These are phyloP conservation scores for Filobasidium floriforme DNA, from an alignment of 768 basidiomycete species.

Conservation along the genomic window DNA sequence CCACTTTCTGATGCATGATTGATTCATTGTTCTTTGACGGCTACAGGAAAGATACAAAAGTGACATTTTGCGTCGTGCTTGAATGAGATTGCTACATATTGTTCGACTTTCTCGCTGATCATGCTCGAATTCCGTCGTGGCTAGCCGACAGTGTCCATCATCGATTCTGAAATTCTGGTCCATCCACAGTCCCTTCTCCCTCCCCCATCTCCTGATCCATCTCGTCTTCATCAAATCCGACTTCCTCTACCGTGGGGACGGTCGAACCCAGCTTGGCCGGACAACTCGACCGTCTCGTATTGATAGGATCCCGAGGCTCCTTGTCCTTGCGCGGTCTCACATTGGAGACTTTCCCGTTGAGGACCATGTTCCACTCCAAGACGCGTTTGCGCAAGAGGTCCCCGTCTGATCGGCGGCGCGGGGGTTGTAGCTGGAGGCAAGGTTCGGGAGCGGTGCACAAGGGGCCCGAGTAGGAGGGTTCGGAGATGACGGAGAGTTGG, in stretches of 20 bases:
- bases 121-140: too few species aligned
- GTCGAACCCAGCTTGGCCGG: not conserved
- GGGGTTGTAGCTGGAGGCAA: not conserved
- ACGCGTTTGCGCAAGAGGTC: constrained; percentile 1
- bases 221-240: too few species aligned
- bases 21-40: too few species aligned
- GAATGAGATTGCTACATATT: too few species aligned
- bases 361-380: constrained; percentile 10
- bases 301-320: not conserved
- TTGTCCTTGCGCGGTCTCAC: constrained; percentile 1
- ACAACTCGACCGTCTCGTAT: not conserved
- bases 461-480: not conserved
- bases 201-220: too few species aligned
- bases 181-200: not conserved
- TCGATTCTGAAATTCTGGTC: too few species aligned
- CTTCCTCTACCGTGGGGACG: not conserved
- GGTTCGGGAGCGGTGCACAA: too few species aligned
- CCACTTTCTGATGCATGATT: too few species aligned
- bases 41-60: too few species aligned
- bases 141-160: too few species aligned
- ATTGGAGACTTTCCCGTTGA: constrained; percentile 2
- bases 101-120: too few species aligned
- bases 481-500: not conserved
- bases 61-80: too few species aligned
- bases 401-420: not conserved